Conservation (phyloP, 495 filamentous ascomycete genomes). For the Hypoxylon intermedium region DNA sequence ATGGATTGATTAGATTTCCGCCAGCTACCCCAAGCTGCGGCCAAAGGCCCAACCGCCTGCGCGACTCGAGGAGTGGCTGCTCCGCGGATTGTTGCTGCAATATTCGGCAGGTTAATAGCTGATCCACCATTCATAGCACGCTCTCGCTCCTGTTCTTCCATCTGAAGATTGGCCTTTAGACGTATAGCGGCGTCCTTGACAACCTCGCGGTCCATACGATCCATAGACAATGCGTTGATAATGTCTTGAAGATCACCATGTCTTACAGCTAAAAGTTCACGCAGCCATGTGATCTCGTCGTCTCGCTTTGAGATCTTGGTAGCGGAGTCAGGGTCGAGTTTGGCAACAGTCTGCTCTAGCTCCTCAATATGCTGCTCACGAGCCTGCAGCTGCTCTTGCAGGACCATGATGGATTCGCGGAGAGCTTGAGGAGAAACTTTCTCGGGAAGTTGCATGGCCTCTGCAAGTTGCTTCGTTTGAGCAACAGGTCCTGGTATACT, state of each 20-base stretch:
- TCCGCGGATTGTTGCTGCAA: slow-evolving; percentile 59
- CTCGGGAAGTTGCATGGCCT: slow-evolving; percentile 67
- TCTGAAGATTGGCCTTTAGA: slow-evolving; percentile 90
- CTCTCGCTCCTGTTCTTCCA: slow-evolving; percentile 95
- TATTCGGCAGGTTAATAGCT: slow-evolving; percentile 60
- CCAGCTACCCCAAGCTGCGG: slow-evolving; percentile 73
- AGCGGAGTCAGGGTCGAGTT: slow-evolving; percentile 74
- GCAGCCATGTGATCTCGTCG: slow-evolving; percentile 93
- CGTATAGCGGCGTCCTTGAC: slow-evolving; percentile 91
- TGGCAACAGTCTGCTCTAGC: slow-evolving; percentile 73
- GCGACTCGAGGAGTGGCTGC: slow-evolving; percentile 79
- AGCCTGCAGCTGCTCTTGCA: slow-evolving; percentile 95
- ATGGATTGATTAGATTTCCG: slow-evolving; percentile 76
- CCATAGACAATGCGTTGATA: slow-evolving; percentile 75
- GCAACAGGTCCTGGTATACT: slow-evolving; percentile 45
- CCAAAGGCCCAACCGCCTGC: slow-evolving; percentile 77
- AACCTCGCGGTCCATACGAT: slow-evolving; percentile 73
- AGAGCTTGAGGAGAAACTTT: slow-evolving; percentile 93
- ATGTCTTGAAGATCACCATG: slow-evolving; percentile 93
- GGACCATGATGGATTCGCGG: slow-evolving; percentile 91
- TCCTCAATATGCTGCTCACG: slow-evolving; percentile 87
- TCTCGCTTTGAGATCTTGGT: slow-evolving; percentile 85
- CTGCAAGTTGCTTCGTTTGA: slow-evolving; percentile 54
- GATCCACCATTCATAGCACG: slow-evolving; percentile 64
- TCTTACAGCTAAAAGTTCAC: slow-evolving; percentile 88